A percentile compares a stretch with the other conserved stretches of the same genome.
phyloP scores from a whole-genome alignment of 2,329 filamentous ascomycete genomes.

The Colletotrichum sidae region DNA sequence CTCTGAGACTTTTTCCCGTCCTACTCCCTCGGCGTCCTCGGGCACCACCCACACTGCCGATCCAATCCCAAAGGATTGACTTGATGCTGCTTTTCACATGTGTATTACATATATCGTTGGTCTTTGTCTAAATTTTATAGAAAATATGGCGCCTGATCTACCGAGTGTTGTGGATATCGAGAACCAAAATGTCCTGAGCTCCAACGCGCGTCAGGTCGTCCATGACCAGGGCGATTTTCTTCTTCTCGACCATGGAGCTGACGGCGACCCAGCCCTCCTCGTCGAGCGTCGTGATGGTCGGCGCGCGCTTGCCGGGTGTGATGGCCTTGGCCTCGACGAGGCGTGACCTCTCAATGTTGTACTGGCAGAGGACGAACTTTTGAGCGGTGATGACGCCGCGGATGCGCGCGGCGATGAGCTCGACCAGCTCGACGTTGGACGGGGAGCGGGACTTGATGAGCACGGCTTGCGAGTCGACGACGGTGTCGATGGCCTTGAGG shows the following conservation, averaged over 20 bases:
- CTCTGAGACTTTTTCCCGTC: too few species aligned
- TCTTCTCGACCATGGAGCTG: slow-evolving; percentile 91
- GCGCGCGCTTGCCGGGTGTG: slow-evolving; percentile 93
- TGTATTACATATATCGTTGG: slow-evolving; percentile 28
- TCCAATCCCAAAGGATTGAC: background rate
- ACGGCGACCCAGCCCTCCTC: slow-evolving; percentile 95
- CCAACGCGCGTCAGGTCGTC: slow-evolving; percentile 82
- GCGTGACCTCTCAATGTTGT: slow-evolving; percentile 83
- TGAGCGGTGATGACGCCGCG: slow-evolving; percentile 95
- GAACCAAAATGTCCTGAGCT: slow-evolving; percentile 86
- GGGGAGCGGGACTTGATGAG: slow-evolving; percentile 91
- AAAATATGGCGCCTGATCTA: slow-evolving; percentile 38
- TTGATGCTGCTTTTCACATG: background rate
- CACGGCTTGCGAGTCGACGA: slow-evolving; percentile 87
- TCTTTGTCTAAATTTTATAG: slow-evolving; percentile 17
- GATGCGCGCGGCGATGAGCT: slow-evolving; percentile 88
- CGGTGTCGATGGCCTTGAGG: slow-evolving; percentile 92
- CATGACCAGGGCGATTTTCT: slow-evolving; percentile 87
- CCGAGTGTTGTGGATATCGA: slow-evolving; percentile 86
- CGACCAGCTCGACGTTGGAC: slow-evolving; percentile 82
- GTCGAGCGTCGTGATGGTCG: slow-evolving; percentile 90
- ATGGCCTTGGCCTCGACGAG: slow-evolving; percentile 78
- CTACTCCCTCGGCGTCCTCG: background rate
- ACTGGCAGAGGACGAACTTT: slow-evolving; percentile 93
- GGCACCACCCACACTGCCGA: background rate